Base-by-base conservation (phyloP, 2,329 filamentous ascomycete genomes). In the Anthostomella pinea region DNA sequence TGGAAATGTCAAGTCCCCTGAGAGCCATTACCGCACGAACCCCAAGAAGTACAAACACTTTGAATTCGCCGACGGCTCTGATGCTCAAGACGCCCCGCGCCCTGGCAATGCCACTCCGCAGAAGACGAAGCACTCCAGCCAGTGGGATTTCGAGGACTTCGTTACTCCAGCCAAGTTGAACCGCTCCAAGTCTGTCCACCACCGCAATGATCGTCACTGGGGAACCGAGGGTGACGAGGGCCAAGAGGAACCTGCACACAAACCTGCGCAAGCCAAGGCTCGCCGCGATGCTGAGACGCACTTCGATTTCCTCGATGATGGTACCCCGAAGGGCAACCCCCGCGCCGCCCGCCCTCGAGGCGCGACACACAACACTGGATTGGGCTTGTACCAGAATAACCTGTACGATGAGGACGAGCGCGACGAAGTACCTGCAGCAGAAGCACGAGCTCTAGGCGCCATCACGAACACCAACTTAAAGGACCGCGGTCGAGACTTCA, bases 111-210 rank as follows among this genome's bases (percentile, higher is more conserved):
- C 63, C 3, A 56, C 64, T 15, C 60, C 71, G 14, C 62, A 72
- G 35, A 75, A 73, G 56, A 70, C 72, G 36, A 87, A 85, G 66
- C 82, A 87, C 58, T 69, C 73, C 41, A 81, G 81, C 46, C 83
- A 87, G 45, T 96, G 91, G 89, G 80, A 81, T 31, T 97, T 97
- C 62, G 79, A 87, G 43, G 89, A 95, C 64, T 95, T 95, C 53
- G 69, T 70, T 11, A 95, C 90, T 1, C 91, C 91, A 0, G 76
- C 83, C 48, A 95, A 95, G 71, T 49, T 66, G 17, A 70, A 78
- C 30, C 72, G 75, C 4, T 67, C 72, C 29, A 85, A 83, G 61
- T 60, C 75, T 15, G 57, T 71, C 35, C 75, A 81, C 41, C 68
- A 74, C 24, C 79, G 88, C 56, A 81, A 93, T 43, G 75, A 82